Base-by-base conservation (phyloP, 345 rosid species). In the Lepidium sativum region DNA sequence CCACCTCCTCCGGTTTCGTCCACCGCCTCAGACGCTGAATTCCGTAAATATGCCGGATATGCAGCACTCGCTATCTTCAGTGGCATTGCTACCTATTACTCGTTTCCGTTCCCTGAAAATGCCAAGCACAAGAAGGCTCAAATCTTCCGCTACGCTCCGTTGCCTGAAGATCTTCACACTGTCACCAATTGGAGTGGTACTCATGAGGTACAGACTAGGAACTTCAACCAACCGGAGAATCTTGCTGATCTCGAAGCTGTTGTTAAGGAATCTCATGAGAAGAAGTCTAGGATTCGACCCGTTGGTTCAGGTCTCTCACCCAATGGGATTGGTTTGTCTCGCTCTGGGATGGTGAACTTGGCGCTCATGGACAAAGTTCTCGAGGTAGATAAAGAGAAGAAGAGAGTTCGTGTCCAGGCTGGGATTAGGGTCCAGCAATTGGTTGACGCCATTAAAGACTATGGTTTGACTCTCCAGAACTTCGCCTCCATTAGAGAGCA, bases 141-240 rank as follows among this genome's bases (percentile, higher is more conserved):
- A 33, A 63, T 90, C 77, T 94, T 94, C 78, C 88, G 96, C 0
- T 88, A 88, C 59, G 96, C 99, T 35, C 97, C 96, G 0, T 67
- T 94, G 11, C 96, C 97, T 1, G 99, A 90, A 10, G 99, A 94
- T 65, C 96, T 94, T 45, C 97, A 94, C 75, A 84, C 86, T 6
- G 86, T 94, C 21, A 86, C 99, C 69, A 94, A 94, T 71, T 90
- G 96, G 99, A 94, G 99, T 37, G 95, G 95, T 10, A 90, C 97
- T 58, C 96, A 94, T 76, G 99, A 94, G 88, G 99, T 94, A 17
- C 96, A 80, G 80, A 94, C 99, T 63, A 83, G 92, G 49, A 62
- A 75, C 54, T 94, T 90, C 58, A 82, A 82, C 73, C 97, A 94
- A 76, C 99, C 97, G 5, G 96, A 90, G 80, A 79, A 20, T 56